These are phyloP conservation scores for Trichosporon inkin DNA, from an alignment of 1,284 basidiomycete species.

Conservation along the genomic window DNA sequence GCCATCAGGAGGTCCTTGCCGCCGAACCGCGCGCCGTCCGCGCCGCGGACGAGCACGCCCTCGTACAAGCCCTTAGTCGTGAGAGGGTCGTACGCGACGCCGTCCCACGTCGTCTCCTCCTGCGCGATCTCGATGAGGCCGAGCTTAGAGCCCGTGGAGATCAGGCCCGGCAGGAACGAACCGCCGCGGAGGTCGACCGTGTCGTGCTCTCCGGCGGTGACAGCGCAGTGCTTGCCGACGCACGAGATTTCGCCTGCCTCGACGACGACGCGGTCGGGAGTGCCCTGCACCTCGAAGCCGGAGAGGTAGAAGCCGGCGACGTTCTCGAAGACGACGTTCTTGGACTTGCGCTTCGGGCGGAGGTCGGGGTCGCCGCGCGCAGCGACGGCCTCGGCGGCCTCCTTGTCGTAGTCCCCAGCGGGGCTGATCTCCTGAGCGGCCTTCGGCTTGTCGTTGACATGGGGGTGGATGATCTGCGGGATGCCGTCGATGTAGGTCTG, in stretches of 20 bases:
- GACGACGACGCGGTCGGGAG: slow-evolving; percentile 32
- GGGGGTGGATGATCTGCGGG: slow-evolving; percentile 48
- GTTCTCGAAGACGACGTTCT: slow-evolving; percentile 47
- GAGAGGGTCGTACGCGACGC: slow-evolving; percentile 34
- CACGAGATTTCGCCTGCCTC: slow-evolving; percentile 49
- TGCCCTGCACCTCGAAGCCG: slow-evolving; percentile 7
- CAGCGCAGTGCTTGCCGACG: slow-evolving; percentile 31
- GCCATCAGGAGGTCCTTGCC: slow-evolving; percentile 63
- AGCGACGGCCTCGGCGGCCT: slow-evolving; percentile 37
- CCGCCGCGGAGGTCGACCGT: slow-evolving; percentile 51
- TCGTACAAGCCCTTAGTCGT: slow-evolving; percentile 55
- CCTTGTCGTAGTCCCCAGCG: slow-evolving; percentile 41
- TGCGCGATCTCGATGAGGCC: slow-evolving; percentile 52
- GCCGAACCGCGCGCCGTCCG: slow-evolving; percentile 68
- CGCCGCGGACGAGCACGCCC: slow-evolving; percentile 60
- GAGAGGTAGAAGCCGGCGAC: slow-evolving; percentile 36
- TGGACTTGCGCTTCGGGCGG: slow-evolving; percentile 30
- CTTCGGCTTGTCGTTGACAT: slow-evolving; percentile 39
- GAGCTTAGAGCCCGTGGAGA: slow-evolving; percentile 48
- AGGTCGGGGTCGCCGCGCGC: slow-evolving; percentile 48
- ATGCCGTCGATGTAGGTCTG: slow-evolving; percentile 62
- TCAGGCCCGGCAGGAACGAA: slow-evolving; percentile 48
- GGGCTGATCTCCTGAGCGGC: slow-evolving; percentile 41
- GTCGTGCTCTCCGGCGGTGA: slow-evolving; percentile 19
- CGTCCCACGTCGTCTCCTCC: slow-evolving; percentile 67